Base-by-base conservation (phyloP, 768 basidiomycete genomes). In the Leccinellum rugosiceps region DNA sequence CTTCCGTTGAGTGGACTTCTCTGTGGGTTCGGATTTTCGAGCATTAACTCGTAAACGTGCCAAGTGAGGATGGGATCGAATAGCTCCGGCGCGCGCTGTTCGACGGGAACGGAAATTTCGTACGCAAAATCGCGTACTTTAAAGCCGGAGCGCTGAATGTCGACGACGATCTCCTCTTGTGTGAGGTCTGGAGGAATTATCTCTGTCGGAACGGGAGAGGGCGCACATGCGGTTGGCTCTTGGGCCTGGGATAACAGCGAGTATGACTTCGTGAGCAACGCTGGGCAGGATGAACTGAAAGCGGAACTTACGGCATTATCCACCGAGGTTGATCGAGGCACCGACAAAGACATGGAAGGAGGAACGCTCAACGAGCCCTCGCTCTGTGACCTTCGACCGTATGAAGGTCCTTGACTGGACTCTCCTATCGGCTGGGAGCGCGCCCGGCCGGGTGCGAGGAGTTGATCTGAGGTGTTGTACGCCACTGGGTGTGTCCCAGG, bases 151-250 rank as follows among this genome's bases (percentile, higher is more conserved):
- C 57, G 58, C 46, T 72, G 66, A 23, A 72, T 70, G 13, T 72
- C 71, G 19, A 56, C 43, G n/a, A 72, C 70, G 6, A 73, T 73
- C 57, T 72, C 71, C 38, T 72, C 70, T 45, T 66, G 68, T 1
- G 70, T 72, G 35, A 72, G 70, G 49, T 72, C 71, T 14, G 56
- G 19, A n/a, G 72, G 55, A 14, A 73, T 68, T n/a, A 72, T 72
- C 52, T 72, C 71, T 9, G 71, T 72, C 4, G 71, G 68, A 0
- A 70, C 70, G 17, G 69, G 71, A 3, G 73, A 74, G 6, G 74
- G 70, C 14, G 70, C 63, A 15, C 66, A 60, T 13, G 59, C 26
- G 14, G 59, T 41, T 50, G 56, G 57, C 26, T 64, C 62, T 43
- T 53, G 23, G 52, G 59, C 52, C 58, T 67, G 52, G 35, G 8